Conservation (phyloP, 768 basidiomycete genomes). For the Suillus fuscotomentosus region DNA sequence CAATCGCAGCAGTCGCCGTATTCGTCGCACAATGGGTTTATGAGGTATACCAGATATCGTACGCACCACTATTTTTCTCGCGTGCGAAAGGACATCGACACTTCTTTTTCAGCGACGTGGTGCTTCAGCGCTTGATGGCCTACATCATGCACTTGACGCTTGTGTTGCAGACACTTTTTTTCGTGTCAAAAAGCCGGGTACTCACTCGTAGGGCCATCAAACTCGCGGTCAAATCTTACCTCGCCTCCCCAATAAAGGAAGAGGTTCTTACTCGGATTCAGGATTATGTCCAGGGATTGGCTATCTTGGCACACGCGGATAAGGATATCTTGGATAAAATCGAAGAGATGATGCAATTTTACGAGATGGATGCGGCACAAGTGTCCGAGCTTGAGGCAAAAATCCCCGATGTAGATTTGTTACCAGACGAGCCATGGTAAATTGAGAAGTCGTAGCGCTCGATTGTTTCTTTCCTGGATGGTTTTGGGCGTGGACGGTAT, state of each 20-base stretch:
- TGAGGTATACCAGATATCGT: background rate
- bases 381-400: background rate
- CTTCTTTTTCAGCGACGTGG: background rate
- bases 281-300: background rate
- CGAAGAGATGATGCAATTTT: background rate
- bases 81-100: background rate
- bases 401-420: background rate
- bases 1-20: background rate
- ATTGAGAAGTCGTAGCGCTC: background rate
- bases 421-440: background rate
- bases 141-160: conserved; percentile 26
- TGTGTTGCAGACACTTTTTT: conserved; percentile 20
- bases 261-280: background rate
- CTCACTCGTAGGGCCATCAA: background rate
- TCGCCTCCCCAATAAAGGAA: background rate
- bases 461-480: too few species aligned
- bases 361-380: background rate
- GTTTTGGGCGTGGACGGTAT: background rate
- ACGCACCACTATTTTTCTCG: background rate
- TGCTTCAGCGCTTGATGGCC: conserved; percentile 18
- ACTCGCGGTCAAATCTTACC: background rate
- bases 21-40: background rate
- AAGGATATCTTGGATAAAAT: background rate
- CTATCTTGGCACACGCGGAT: background rate
- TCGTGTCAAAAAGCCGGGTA: background rate